These are phyloP conservation scores for Urtica urens DNA, from an alignment of 306 rosid genomes.

Conservation along the genomic window DNA sequence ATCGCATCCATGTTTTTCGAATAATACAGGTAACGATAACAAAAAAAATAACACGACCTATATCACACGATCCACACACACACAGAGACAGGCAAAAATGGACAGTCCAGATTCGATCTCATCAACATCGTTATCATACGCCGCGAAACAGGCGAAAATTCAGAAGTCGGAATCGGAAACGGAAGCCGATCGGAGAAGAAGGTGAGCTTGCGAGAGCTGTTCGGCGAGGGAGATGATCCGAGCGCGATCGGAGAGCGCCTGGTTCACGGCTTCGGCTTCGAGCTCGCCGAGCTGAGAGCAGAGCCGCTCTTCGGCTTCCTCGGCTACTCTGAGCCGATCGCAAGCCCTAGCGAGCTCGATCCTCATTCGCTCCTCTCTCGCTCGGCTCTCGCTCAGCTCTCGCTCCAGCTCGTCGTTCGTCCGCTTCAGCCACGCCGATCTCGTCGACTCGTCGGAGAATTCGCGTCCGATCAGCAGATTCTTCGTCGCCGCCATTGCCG, in stretches of 20 bases:
- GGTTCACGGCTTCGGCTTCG: constrained; percentile 60
- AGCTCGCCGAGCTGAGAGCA: constrained; percentile 86
- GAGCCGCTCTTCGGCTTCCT: constrained; percentile 89
- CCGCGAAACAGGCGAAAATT: constrained; percentile 1
- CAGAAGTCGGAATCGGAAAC: constrained; percentile 11
- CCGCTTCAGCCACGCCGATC: too few species aligned
- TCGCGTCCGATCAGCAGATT: neutral
- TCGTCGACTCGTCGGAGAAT: constrained; percentile 8
- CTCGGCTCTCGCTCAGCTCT: constrained; percentile 50
- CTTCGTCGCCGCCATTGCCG: constrained; percentile 19
- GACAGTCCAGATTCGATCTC: constrained; percentile 7
- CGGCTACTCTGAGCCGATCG: constrained; percentile 66
- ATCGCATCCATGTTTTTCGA: too few species aligned
- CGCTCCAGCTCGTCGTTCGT: constrained; percentile 68
- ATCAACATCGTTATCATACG: neutral
- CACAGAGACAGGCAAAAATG: neutral
- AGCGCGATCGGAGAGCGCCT: constrained; percentile 59
- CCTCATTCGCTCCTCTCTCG: constrained; percentile 61
- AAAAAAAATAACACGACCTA: too few species aligned
- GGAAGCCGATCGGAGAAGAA: constrained; percentile 29
- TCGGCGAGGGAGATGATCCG: constrained; percentile 43
- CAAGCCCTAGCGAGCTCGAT: constrained; percentile 32
- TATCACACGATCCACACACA: too few species aligned
- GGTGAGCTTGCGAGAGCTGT: constrained; percentile 59
- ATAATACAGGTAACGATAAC: too few species aligned